Evolutionary conservation across 2,329 filamentous ascomycete genomes (phyloP).

Genomic region (Pseudopithomyces maydicus): DNA sequence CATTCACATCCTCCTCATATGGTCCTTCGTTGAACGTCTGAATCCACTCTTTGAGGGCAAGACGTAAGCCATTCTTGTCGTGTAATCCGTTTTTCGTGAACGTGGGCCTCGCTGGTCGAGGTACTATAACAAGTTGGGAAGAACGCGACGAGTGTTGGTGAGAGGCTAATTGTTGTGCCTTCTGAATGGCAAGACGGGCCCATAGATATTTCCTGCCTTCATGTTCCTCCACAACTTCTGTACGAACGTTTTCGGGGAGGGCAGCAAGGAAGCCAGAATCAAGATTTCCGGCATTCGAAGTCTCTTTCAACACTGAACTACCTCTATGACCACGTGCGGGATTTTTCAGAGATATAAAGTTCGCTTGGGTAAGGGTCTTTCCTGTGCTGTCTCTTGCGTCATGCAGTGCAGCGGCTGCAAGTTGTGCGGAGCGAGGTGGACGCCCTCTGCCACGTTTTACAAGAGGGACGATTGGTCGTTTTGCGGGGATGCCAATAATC

Average conservation of each 20-base stretch:
- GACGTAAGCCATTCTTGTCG: conserved; percentile 67
- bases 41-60: conserved; percentile 79
- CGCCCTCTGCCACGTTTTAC: conserved; percentile 70
- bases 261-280: conserved; percentile 75
- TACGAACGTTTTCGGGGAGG: conserved; percentile 70
- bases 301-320: conserved; percentile 26
- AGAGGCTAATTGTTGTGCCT: conserved; percentile 22
- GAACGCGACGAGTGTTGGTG: conserved; percentile 40
- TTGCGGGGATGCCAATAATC: conserved; percentile 53
- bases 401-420: conserved; percentile 56
- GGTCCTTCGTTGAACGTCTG: conserved; percentile 73
- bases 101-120: conserved; percentile 59
- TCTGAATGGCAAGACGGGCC: conserved; percentile 34
- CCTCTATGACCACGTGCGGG: conserved; percentile 24
- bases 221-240: conserved; percentile 78
- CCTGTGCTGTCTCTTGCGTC: conserved; percentile 45
- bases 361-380: conserved; percentile 69
- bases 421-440: conserved; percentile 40
- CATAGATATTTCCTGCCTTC: conserved; percentile 39
- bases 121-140: conserved; percentile 47
- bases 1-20: conserved; percentile 75
- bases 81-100: conserved; percentile 66
- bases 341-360: conserved; percentile 60
- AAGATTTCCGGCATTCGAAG: conserved; percentile 30
- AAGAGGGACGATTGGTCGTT: conserved; percentile 57